phyloP scores from a whole-genome alignment of 768 basidiomycete genomes.

The Wakefieldia striispora region DNA sequence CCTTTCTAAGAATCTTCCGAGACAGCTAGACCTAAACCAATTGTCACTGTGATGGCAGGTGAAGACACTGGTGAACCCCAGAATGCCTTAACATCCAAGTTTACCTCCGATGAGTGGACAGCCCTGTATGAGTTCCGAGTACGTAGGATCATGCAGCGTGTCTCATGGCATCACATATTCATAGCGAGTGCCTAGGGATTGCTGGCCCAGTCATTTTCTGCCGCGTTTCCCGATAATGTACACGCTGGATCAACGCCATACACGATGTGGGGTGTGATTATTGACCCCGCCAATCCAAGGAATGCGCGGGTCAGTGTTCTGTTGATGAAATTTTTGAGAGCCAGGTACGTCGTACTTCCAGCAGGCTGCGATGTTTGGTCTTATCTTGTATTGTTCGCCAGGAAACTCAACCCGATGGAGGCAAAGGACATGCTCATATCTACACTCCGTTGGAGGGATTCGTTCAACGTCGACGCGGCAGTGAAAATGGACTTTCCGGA shows the following conservation, averaged over 20 bases:
- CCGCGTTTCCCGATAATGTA: constrained; percentile 59
- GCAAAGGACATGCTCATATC: constrained; percentile 66
- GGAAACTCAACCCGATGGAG: constrained; percentile 51
- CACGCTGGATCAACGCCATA: constrained; percentile 51
- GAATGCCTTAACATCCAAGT: constrained; percentile 65
- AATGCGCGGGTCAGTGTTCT: constrained; percentile 72
- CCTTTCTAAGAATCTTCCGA: no score
- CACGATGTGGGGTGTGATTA: constrained; percentile 66
- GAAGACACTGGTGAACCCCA: constrained; percentile 51
- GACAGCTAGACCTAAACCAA: no score
- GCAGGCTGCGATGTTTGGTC: neutral
- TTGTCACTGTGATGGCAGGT: no score
- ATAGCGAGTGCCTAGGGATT: constrained; percentile 23
- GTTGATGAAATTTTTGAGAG: constrained; percentile 79
- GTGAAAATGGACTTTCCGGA: constrained; percentile 60
- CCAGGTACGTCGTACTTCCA: constrained; percentile 44
- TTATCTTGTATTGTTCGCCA: constrained; percentile 17
- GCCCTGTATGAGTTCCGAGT: constrained; percentile 70
- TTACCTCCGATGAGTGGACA: constrained; percentile 70
- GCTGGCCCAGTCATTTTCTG: constrained; percentile 53
- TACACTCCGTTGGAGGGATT: constrained; percentile 69
- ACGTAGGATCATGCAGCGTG: constrained; percentile 21
- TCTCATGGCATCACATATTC: neutral
- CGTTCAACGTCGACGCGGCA: constrained; percentile 59
- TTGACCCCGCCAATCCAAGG: constrained; percentile 54